phyloP scores from a whole-genome alignment of 495 filamentous ascomycete species.

The Hypoxylon lenormandii region DNA sequence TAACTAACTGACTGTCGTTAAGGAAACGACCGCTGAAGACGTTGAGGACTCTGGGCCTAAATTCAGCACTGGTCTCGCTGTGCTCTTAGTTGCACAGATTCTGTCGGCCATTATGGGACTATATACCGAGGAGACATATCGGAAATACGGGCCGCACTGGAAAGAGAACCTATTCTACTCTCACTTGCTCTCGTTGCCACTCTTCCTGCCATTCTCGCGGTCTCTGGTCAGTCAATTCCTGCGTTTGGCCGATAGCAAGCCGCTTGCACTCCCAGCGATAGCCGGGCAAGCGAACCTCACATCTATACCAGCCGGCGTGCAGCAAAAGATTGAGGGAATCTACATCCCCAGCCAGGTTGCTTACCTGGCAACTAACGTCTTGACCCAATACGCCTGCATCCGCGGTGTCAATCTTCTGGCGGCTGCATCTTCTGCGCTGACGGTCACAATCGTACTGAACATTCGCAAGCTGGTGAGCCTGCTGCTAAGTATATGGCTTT shows the following conservation, averaged over 20 bases:
- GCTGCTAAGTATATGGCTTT: slow-evolving; percentile 88
- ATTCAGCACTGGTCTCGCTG: slow-evolving; percentile 80
- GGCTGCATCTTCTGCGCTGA: slow-evolving; percentile 86
- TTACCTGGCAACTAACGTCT: slow-evolving; percentile 79
- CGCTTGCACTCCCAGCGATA: slow-evolving; percentile 57
- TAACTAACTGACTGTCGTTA: slow-evolving; percentile 36
- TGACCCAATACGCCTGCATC: slow-evolving; percentile 95
- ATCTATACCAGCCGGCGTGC: slow-evolving; percentile 46
- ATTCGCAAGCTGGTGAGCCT: slow-evolving; percentile 94
- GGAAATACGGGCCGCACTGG: slow-evolving; percentile 87
- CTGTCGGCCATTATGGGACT: slow-evolving; percentile 94
- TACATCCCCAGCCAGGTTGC: slow-evolving; percentile 76
- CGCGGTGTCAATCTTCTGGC: slow-evolving; percentile 92
- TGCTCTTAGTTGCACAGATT: slow-evolving; percentile 89
- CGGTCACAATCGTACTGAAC: slow-evolving; percentile 95
- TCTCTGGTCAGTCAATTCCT: slow-evolving; percentile 64
- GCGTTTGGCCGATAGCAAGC: slow-evolving; percentile 62
- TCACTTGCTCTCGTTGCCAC: slow-evolving; percentile 80
- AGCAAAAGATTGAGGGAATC: slow-evolving; percentile 52
- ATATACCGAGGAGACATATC: slow-evolving; percentile 91
- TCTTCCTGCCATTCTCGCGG: slow-evolving; percentile 68
- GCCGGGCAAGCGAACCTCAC: slow-evolving; percentile 49
- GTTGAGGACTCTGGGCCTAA: slow-evolving; percentile 49
- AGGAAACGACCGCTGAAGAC: slow-evolving; percentile 51
- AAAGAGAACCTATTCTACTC: slow-evolving; percentile 96